A percentile compares a stretch with the other conserved stretches of the same genome.
Conservation (phyloP, 108 stramenopile species). For the Schizochytrium sp. region DNA sequence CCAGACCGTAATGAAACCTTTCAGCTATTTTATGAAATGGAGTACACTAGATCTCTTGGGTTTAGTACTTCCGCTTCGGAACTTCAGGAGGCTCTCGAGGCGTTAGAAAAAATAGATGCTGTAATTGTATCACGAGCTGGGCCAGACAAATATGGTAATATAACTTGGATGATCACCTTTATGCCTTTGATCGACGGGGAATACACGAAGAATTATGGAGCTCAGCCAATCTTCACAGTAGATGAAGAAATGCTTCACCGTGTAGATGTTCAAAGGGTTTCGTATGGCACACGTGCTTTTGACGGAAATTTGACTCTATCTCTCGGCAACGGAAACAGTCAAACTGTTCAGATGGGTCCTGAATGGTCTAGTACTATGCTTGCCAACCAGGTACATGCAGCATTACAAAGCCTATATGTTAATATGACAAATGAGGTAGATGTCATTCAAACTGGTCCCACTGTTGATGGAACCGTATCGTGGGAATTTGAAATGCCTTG, state of each 20-base stretch:
- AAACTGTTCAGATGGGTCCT: too few relatives aligned
- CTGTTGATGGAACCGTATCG: background rate
- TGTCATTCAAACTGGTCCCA: background rate
- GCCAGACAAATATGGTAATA: background rate
- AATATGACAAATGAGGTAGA: background rate
- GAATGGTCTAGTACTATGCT: too few relatives aligned
- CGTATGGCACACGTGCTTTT: background rate
- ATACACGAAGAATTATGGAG: background rate
- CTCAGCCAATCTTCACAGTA: background rate
- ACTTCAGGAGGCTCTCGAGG: background rate
- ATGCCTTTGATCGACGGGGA: background rate
- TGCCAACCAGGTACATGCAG: too few relatives aligned
- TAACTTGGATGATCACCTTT: conserved; percentile 20
- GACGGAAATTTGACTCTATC: too few relatives aligned
- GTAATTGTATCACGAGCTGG: background rate
- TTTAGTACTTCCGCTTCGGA: background rate
- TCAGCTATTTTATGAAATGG: background rate
- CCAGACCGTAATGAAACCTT: background rate
- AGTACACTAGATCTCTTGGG: background rate
- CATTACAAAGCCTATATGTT: too few relatives aligned
- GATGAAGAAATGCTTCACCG: background rate
- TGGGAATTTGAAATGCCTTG: background rate
- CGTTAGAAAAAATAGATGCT: background rate
- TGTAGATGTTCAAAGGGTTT: background rate
- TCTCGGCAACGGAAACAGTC: too few relatives aligned